Evolutionary conservation across 2,329 filamentous ascomycete genomes (phyloP).

Genomic region (Bipolaris zeicola): DNA sequence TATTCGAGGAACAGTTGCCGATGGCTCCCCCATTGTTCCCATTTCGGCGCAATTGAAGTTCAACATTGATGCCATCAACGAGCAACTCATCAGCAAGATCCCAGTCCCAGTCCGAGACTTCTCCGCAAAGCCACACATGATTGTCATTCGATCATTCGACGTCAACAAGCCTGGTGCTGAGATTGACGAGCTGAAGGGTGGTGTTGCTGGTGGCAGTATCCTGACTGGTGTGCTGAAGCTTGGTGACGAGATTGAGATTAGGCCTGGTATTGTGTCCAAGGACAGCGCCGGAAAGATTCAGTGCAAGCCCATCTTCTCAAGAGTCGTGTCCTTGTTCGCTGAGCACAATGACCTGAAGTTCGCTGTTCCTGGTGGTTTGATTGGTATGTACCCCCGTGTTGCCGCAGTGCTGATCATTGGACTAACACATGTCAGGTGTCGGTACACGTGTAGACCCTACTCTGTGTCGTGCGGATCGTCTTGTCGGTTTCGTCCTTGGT

Average conservation of each 20-base stretch:
- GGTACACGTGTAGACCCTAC: slow-evolving; percentile 97
- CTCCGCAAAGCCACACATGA: slow-evolving; percentile 92
- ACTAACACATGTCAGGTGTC: slow-evolving; percentile 64
- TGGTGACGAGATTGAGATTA: slow-evolving; percentile 97
- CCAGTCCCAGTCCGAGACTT: slow-evolving; percentile 92
- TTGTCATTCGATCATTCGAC: slow-evolving; percentile 98
- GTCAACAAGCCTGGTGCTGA: slow-evolving; percentile 99
- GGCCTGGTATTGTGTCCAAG: slow-evolving; percentile 96
- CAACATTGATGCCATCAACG: slow-evolving; percentile 98
- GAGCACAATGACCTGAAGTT: slow-evolving; percentile 99
- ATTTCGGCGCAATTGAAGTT: slow-evolving; percentile 98
- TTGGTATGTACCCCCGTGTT: slow-evolving; percentile 56
- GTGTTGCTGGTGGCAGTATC: slow-evolving; percentile 96
- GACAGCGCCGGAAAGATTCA: slow-evolving; percentile 92
- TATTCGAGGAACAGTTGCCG: slow-evolving; percentile 94
- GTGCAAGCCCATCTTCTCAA: slow-evolving; percentile 96
- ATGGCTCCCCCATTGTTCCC: slow-evolving; percentile 92
- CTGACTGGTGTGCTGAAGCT: slow-evolving; percentile 96
- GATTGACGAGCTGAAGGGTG: slow-evolving; percentile 97
- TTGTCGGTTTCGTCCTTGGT: slow-evolving; percentile 96
- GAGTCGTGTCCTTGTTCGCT: slow-evolving; percentile 92
- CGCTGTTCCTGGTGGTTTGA: slow-evolving; percentile 94
- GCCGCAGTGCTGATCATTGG: not conserved
- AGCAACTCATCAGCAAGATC: slow-evolving; percentile 93
- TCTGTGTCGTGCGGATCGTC: slow-evolving; percentile 96